Percentiles rank a stretch among this genome's conserved stretches.
Conservation (phyloP, 1,284 basidiomycete genomes). For the Apiotrichum veenhuisii region DNA sequence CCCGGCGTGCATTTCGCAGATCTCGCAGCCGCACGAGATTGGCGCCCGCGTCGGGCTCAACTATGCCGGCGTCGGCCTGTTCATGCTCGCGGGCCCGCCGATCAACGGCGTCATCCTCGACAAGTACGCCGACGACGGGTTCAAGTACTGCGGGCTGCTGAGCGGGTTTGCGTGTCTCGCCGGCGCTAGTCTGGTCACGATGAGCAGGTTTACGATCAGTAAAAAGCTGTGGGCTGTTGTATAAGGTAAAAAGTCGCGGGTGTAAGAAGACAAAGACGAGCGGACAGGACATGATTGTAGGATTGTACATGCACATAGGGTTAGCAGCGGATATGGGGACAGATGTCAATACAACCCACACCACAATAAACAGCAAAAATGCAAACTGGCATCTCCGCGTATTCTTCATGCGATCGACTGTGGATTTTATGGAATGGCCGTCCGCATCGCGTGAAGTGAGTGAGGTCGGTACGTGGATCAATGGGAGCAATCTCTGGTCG, state of each 20-base stretch:
- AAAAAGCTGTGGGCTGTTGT: not conserved
- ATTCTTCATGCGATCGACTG: no score
- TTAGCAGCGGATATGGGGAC: no score
- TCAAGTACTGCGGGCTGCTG: not conserved
- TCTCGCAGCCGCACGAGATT: constrained; percentile 23
- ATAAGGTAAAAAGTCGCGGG: not conserved
- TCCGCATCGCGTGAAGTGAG: no score
- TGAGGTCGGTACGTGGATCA: no score
- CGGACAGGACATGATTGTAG: no score
- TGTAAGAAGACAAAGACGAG: no score
- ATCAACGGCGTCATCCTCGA: constrained; percentile 40
- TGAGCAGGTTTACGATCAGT: not conserved
- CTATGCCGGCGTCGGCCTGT: constrained; percentile 25
- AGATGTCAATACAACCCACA: no score
- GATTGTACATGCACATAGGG: no score
- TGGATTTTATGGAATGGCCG: no score
- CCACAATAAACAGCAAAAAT: no score
- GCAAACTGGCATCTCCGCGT: no score
- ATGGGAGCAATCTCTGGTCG: no score
- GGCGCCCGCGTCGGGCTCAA: constrained; percentile 28
- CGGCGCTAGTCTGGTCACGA: not conserved
- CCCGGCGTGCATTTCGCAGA: constrained; percentile 24
- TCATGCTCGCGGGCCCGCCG: constrained; percentile 38
- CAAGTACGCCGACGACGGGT: constrained; percentile 11
- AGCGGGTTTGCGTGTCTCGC: not conserved